phyloP scores from a whole-genome alignment of 1,284 basidiomycete genomes.

The Schizophyllum amplum region DNA sequence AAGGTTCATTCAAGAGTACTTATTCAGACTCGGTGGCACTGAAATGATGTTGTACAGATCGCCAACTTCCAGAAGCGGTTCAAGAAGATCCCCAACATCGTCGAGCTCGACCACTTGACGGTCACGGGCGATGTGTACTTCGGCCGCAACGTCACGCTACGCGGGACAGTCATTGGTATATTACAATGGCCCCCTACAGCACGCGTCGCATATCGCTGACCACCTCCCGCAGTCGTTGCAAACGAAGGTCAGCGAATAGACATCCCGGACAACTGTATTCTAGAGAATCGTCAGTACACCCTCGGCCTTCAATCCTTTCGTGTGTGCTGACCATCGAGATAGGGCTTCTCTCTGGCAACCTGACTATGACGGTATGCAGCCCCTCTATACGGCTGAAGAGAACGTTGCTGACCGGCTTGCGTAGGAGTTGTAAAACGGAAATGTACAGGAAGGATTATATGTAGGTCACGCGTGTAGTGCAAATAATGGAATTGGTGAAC shows the following conservation, averaged over 20 bases:
- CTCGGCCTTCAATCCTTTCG: neutral
- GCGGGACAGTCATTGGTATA: slow-evolving; percentile 78
- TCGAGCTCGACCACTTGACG: slow-evolving; percentile 94
- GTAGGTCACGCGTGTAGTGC: too few species aligned
- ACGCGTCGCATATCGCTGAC: slow-evolving; percentile 22
- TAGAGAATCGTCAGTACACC: slow-evolving; percentile 71
- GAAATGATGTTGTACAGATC: slow-evolving; percentile 51
- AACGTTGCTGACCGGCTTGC: neutral
- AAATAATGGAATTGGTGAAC: too few species aligned
- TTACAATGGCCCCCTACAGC: too few species aligned
- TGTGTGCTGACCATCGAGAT: neutral
- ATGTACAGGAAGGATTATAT: neutral
- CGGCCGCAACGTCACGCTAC: slow-evolving; percentile 85
- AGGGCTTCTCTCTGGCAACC: slow-evolving; percentile 57
- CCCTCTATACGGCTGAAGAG: neutral
- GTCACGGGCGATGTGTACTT: slow-evolving; percentile 96
- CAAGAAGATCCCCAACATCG: slow-evolving; percentile 93
- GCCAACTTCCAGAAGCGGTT: slow-evolving; percentile 96
- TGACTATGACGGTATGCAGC: slow-evolving; percentile 54
- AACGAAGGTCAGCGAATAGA: slow-evolving; percentile 93
- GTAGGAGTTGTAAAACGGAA: neutral
- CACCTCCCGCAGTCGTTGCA: slow-evolving; percentile 59
- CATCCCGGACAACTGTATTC: slow-evolving; percentile 90
- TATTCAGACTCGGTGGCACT: neutral
- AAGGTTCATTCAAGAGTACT: slow-evolving; percentile 35